phyloP scores from a whole-genome alignment of 176 grass and related monocot species.

The Cenchrus purpureus region DNA sequence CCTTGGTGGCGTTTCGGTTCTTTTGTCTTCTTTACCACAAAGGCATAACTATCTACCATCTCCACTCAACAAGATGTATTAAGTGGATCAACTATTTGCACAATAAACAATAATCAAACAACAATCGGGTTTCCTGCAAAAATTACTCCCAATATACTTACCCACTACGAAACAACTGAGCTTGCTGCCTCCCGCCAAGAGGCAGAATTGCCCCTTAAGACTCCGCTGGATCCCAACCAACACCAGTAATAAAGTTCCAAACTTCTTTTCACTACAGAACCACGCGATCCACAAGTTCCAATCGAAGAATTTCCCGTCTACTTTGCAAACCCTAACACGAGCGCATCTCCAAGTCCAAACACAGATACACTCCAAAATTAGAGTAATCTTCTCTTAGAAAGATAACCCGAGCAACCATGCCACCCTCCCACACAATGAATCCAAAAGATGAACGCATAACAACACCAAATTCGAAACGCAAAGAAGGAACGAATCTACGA shows the following conservation, averaged over 20 bases:
- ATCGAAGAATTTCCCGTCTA: not conserved
- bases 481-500: slow-evolving; percentile 2
- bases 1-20: not conserved
- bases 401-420: not conserved
- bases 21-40: not conserved
- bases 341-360: not conserved
- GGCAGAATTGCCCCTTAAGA: not conserved
- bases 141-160: not conserved
- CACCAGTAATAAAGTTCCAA: not conserved
- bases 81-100: slow-evolving; percentile 22
- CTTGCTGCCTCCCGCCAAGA: not conserved
- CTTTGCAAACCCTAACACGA: slow-evolving; percentile 35
- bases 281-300: not conserved
- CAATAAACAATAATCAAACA: slow-evolving; percentile 7
- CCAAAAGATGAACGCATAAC: not conserved
- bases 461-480: not conserved
- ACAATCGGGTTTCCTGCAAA: not conserved
- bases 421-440: not conserved
- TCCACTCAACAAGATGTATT: not conserved
- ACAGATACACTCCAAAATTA: not conserved
- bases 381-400: not conserved
- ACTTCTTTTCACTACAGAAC: not conserved
- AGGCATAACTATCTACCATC: not conserved
- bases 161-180: not conserved
- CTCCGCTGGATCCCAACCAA: not conserved